These are phyloP conservation scores for Histomonas meleagridis DNA, from an alignment of 208 protist species.

Conservation along the genomic window DNA sequence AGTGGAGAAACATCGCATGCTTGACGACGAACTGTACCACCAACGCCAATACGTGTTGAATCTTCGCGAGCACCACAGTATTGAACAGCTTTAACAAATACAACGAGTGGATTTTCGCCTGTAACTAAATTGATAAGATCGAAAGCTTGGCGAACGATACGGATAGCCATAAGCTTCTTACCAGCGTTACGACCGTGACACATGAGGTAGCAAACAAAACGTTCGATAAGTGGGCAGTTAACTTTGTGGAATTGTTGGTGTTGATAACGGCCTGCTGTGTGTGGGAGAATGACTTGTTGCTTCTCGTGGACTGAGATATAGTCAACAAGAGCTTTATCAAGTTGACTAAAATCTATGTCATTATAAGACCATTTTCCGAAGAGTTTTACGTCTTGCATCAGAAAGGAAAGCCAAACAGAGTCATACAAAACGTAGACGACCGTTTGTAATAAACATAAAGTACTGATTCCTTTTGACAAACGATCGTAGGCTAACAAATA, in stretches of 20 bases:
- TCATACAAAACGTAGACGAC: too few relatives aligned
- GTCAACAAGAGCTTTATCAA: slow-evolving; percentile 65
- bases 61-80: slow-evolving; percentile 97
- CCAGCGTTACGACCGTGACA: slow-evolving; percentile 88
- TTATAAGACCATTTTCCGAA: slow-evolving; percentile 61
- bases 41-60: slow-evolving; percentile 95
- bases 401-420: too few relatives aligned
- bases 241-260: slow-evolving; percentile 95
- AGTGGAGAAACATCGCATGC: slow-evolving; percentile 99
- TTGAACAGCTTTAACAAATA: slow-evolving; percentile 89
- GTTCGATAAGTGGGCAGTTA: slow-evolving; percentile 77
- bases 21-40: slow-evolving; percentile 95
- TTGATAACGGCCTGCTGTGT: slow-evolving; percentile 89
- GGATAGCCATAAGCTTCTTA: slow-evolving; percentile 96
- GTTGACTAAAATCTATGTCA: slow-evolving; percentile 52
- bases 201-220: slow-evolving; percentile 55
- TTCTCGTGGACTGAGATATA: slow-evolving; percentile 84
- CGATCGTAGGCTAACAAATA: too few relatives aligned
- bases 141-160: slow-evolving; percentile 92
- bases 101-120: slow-evolving; percentile 81
- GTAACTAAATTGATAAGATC: slow-evolving; percentile 97
- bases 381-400: slow-evolving; percentile 56
- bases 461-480: too few relatives aligned
- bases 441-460: too few relatives aligned
- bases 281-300: slow-evolving; percentile 77